Percentiles rank a stretch among this genome's conserved stretches.
Evolutionary conservation across 768 basidiomycete genomes (phyloP).

Genomic region (Udeniomyces megalosporus): DNA sequence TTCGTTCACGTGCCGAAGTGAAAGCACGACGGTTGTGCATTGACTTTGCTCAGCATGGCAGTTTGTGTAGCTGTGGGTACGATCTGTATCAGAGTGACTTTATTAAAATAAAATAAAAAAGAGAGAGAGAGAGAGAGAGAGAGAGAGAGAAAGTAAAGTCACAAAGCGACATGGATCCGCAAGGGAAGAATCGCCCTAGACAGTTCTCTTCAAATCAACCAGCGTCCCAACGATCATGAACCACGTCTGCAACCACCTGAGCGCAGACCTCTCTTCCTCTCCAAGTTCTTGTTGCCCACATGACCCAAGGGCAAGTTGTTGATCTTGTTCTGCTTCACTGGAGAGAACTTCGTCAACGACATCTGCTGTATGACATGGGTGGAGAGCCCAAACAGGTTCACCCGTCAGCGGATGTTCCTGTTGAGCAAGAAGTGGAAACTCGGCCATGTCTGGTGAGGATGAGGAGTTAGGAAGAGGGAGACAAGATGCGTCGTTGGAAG

Average conservation of each 20-base stretch:
- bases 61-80: too few species aligned
- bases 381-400: constrained; percentile 65
- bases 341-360: constrained; percentile 53
- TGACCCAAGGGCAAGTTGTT: too few species aligned
- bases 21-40: not conserved
- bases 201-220: constrained; percentile 38
- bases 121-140: not conserved
- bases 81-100: too few species aligned
- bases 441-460: constrained; percentile 20
- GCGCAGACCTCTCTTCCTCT: not conserved
- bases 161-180: too few species aligned
- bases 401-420: constrained; percentile 71
- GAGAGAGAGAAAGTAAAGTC: not conserved
- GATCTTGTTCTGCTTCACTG: not conserved
- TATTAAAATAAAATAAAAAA: not conserved
- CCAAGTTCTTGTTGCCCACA: not conserved
- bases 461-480: constrained; percentile 13
- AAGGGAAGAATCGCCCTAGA: too few species aligned
- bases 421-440: constrained; percentile 66
- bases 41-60: not conserved
- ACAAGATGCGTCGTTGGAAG: not conserved
- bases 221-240: constrained; percentile 54
- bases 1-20: not conserved
- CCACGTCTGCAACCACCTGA: constrained; percentile 45
- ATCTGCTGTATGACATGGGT: constrained; percentile 61